These are phyloP conservation scores for Lactifluus subvellereus DNA, from an alignment of 768 basidiomycete species.

Conservation along the genomic window DNA sequence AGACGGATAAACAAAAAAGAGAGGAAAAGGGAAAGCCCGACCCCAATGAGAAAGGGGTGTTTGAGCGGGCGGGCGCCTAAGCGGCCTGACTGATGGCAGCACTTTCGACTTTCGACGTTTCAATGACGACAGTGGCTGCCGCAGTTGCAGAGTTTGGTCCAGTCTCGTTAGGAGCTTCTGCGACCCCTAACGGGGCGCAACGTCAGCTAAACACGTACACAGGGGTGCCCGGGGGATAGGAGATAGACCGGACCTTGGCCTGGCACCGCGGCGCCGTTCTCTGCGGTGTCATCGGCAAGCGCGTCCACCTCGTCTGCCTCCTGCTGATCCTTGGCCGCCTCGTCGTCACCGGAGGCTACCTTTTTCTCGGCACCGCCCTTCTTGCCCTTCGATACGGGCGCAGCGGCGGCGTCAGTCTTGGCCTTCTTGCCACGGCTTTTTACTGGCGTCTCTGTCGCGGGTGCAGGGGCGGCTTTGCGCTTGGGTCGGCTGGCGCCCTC, in stretches of 20 bases:
- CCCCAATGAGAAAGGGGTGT: neutral
- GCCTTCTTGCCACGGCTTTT: conserved; percentile 20
- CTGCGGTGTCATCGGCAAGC: conserved; percentile 20
- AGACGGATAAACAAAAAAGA: conserved; percentile 16
- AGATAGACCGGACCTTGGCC: neutral
- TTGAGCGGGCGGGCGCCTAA: conserved; percentile 5
- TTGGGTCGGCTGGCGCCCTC: conserved; percentile 14
- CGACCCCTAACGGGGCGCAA: neutral
- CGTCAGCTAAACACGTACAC: neutral
- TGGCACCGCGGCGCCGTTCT: conserved; percentile 4
- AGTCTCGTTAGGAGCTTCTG: conserved; percentile 6
- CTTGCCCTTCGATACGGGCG: conserved; percentile 15
- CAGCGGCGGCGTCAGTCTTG: conserved; percentile 8
- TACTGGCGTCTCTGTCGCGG: conserved; percentile 14
- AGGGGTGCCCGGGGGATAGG: neutral
- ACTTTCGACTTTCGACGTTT: conserved; percentile 1
- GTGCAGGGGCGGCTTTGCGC: conserved; percentile 19
- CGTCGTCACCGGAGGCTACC: conserved; percentile 3
- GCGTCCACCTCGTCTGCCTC: conserved; percentile 23
- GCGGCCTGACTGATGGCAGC: conserved; percentile 7
- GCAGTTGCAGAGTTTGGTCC: conserved; percentile 8
- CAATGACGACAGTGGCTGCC: conserved; percentile 12
- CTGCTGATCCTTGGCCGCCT: conserved; percentile 13
- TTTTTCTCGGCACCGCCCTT: conserved; percentile 20
- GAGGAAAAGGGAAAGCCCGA: neutral